Evolutionary conservation across 2,329 filamentous ascomycete species (phyloP).

Genomic region (Aspergillus sp.): DNA sequence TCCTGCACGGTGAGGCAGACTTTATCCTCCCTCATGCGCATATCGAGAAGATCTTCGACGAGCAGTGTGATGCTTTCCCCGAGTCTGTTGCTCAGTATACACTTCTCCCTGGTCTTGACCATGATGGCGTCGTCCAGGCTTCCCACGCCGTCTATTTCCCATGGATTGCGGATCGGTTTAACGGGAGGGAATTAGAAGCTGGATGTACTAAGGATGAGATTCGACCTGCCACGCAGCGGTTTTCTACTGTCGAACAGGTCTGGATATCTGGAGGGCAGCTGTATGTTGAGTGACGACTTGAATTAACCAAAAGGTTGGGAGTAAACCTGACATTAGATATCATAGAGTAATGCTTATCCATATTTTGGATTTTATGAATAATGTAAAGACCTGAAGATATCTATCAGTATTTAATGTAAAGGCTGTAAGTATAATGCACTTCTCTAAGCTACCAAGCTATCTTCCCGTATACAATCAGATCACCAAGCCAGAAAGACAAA

Average conservation of each 20-base stretch:
- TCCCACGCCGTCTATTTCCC: neutral
- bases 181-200: neutral
- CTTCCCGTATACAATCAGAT: too few species aligned
- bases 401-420: too few species aligned
- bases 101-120: neutral
- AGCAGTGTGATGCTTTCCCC: neutral
- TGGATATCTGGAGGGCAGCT: neutral
- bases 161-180: neutral
- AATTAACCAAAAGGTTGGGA: too few species aligned
- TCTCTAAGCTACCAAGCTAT: too few species aligned
- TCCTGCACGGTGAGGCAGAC: neutral
- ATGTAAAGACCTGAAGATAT: too few species aligned
- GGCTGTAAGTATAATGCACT: too few species aligned
- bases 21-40: neutral
- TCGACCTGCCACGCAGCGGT: neutral
- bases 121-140: neutral
- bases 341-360: too few species aligned
- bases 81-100: neutral
- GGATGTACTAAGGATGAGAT: neutral
- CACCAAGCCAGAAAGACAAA: too few species aligned
- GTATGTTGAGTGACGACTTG: neutral
- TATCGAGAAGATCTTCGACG: neutral
- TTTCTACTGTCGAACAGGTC: neutral
- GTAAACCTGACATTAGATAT: too few species aligned
- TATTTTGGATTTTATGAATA: too few species aligned